Conservation (phyloP, 2,329 filamentous ascomycete species). For the Acrocalymma vagum region DNA sequence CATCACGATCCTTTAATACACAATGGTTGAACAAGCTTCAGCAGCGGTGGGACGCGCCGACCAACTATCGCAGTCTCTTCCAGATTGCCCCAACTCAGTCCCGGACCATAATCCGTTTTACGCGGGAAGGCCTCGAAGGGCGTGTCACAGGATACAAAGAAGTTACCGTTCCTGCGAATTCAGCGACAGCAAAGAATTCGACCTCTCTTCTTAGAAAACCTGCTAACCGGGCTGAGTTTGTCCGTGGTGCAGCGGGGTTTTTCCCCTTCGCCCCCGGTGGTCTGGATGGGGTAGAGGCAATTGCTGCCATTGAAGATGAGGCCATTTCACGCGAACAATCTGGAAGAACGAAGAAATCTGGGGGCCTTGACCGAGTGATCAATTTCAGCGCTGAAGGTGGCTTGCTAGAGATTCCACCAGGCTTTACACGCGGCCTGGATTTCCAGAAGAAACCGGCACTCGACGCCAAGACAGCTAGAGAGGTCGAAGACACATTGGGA, state of each 20-base stretch:
- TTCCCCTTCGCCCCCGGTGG: slow-evolving; percentile 94
- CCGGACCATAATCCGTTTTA: slow-evolving; percentile 92
- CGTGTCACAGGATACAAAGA: slow-evolving; percentile 93
- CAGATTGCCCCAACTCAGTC: slow-evolving; percentile 89
- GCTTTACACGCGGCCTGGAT: slow-evolving; percentile 79
- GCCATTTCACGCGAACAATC: slow-evolving; percentile 62
- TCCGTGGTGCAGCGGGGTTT: slow-evolving; percentile 90
- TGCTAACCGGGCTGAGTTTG: slow-evolving; percentile 86
- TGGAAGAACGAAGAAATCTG: slow-evolving; percentile 49
- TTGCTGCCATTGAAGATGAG: slow-evolving; percentile 84
- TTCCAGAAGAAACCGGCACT: slow-evolving; percentile 69
- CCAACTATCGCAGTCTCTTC: slow-evolving; percentile 85
- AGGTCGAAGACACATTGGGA: slow-evolving; percentile 71
- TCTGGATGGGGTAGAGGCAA: slow-evolving; percentile 83
- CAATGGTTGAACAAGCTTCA: slow-evolving; percentile 91
- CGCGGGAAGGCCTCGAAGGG: slow-evolving; percentile 88
- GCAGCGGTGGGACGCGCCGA: slow-evolving; percentile 85
- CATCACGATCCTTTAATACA: slow-evolving; percentile 79
- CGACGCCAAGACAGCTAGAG: slow-evolving; percentile 70
- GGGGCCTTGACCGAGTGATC: slow-evolving; percentile 82
- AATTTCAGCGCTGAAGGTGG: slow-evolving; percentile 80
- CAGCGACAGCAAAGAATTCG: slow-evolving; percentile 92
- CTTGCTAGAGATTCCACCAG: slow-evolving; percentile 82
- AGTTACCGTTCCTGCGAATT: slow-evolving; percentile 88
- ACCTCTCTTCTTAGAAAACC: slow-evolving; percentile 89